Percentiles rank a stretch among this genome's conserved stretches.
phyloP scores from a whole-genome alignment of 768 basidiomycete species.

The Pulveroboletus sp. region DNA sequence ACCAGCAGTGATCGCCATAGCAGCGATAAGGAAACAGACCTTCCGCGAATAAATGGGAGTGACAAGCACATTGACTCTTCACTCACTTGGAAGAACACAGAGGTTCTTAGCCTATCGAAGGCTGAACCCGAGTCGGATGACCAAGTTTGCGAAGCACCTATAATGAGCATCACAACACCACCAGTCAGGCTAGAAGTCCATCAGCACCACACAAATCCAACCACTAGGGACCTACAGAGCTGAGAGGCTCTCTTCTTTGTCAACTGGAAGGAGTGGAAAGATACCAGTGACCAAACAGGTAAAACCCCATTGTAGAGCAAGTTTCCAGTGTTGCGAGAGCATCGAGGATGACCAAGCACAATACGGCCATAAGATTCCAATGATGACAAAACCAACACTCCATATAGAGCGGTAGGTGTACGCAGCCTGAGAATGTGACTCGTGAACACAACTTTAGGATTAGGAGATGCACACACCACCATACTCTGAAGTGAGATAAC shows the following conservation, averaged over 20 bases:
- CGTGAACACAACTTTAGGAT: background rate
- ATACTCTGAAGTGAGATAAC: constrained; percentile 54
- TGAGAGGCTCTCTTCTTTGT: constrained; percentile 58
- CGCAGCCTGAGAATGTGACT: constrained; percentile 42
- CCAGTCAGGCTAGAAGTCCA: constrained; percentile 39
- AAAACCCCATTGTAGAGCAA: constrained; percentile 40
- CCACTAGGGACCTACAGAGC: constrained; percentile 50
- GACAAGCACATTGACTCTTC: background rate
- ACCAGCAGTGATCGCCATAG: constrained; percentile 50
- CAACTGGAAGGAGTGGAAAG: constrained; percentile 70
- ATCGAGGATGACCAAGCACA: constrained; percentile 41
- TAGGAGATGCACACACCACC: constrained; percentile 51
- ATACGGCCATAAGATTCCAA: constrained; percentile 65
- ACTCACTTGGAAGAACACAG: constrained; percentile 24
- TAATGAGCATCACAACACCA: constrained; percentile 40
- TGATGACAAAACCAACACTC: constrained; percentile 58
- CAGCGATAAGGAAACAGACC: constrained; percentile 41
- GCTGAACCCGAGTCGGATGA: background rate
- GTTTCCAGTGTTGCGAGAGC: constrained; percentile 21
- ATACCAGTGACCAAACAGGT: constrained; percentile 53
- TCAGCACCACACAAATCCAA: constrained; percentile 6
- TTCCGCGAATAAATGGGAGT: constrained; percentile 18
- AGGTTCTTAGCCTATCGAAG: background rate
- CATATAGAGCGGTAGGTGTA: constrained; percentile 71
- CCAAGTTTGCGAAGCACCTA: constrained; percentile 26